Percentiles rank a stretch among this genome's conserved stretches.
These are phyloP conservation scores for Wallacemonas sp. DNA, from an alignment of 208 protist species.

Conservation along the genomic window DNA sequence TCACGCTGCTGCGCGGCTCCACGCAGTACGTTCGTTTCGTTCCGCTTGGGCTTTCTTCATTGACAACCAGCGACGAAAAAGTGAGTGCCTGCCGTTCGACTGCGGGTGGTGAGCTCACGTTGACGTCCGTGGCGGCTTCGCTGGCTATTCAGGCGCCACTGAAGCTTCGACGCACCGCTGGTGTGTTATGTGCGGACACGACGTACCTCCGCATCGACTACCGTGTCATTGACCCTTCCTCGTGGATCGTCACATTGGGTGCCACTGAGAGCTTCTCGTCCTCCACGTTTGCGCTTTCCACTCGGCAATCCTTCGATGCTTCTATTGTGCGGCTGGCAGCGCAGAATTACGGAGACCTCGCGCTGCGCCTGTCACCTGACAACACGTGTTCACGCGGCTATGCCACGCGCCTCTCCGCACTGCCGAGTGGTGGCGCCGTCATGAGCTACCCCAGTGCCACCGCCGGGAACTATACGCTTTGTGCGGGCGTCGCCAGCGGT, in stretches of 20 bases:
- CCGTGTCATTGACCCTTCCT: slow-evolving; percentile 25
- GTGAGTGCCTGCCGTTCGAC: slow-evolving; percentile 16
- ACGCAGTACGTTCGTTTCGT: slow-evolving; percentile 24
- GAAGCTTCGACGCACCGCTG: slow-evolving; percentile 24
- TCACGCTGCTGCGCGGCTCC: slow-evolving; percentile 2
- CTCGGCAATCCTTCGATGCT: slow-evolving; percentile 21
- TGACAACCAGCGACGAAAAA: slow-evolving; percentile 15
- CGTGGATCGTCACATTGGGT: slow-evolving; percentile 37
- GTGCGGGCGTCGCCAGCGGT: slow-evolving; percentile 28
- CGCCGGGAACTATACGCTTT: slow-evolving; percentile 33
- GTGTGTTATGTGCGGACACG: slow-evolving; percentile 43
- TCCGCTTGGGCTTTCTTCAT: not conserved
- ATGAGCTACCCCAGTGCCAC: slow-evolving; percentile 3
- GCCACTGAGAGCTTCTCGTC: slow-evolving; percentile 17
- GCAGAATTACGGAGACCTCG: slow-evolving; percentile 16
- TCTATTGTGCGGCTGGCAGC: slow-evolving; percentile 11
- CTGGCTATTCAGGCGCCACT: slow-evolving; percentile 35
- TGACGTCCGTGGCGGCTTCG: slow-evolving; percentile 16
- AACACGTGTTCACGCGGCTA: slow-evolving; percentile 32
- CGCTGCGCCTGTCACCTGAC: slow-evolving; percentile 35
- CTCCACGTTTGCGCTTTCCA: slow-evolving; percentile 35
- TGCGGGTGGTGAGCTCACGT: slow-evolving; percentile 22
- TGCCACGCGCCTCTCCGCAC: slow-evolving; percentile 1
- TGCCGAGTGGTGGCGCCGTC: not conserved
- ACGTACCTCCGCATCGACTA: slow-evolving; percentile 69